Evolutionary conservation across 2,329 filamentous ascomycete species (phyloP).

Genomic region (Ceratocystis cubensis): DNA sequence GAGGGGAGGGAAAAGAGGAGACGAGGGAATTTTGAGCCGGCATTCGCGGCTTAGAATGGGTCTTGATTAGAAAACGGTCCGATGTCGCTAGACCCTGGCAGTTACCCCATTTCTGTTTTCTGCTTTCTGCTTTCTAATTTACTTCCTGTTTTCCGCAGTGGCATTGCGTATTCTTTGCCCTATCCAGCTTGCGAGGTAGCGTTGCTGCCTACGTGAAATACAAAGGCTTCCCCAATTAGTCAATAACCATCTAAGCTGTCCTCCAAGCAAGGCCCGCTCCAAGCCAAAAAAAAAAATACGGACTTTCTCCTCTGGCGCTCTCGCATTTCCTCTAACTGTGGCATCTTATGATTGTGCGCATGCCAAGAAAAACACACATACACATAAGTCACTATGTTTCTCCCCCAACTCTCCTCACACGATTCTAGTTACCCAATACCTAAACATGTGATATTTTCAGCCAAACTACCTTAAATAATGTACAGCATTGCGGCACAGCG

Average conservation of each 20-base stretch:
- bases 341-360: too few relatives aligned
- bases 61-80: neutral
- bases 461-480: neutral
- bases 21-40: neutral
- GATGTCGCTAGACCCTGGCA: slow-evolving; percentile 5
- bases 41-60: neutral
- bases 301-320: too few relatives aligned
- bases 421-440: neutral
- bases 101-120: neutral
- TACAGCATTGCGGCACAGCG: neutral
- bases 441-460: neutral
- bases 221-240: too few relatives aligned
- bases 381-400: too few relatives aligned
- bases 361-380: too few relatives aligned
- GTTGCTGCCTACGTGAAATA: too few relatives aligned
- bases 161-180: neutral
- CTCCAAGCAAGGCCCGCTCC: too few relatives aligned
- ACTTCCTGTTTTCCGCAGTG: neutral
- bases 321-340: too few relatives aligned
- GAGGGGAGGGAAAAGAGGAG: neutral
- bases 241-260: too few relatives aligned
- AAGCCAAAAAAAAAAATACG: too few relatives aligned
- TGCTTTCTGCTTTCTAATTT: neutral
- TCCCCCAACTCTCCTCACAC: too few relatives aligned
- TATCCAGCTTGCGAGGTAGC: too few relatives aligned